Base-by-base conservation (phyloP, 2,329 filamentous ascomycete species). In the Monilinia fructicola region DNA sequence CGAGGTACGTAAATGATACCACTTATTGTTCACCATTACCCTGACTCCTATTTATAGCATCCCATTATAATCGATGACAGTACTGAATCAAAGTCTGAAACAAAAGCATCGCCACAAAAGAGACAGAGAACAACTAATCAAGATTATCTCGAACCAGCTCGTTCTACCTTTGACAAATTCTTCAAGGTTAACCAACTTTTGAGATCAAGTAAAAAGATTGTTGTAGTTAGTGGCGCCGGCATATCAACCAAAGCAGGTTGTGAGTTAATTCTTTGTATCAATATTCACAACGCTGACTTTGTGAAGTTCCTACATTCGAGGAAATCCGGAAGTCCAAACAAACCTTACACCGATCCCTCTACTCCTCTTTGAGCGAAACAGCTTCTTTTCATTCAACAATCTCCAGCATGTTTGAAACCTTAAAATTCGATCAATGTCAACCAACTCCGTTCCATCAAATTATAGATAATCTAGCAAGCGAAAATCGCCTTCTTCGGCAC, bases 251-350 rank as follows among this genome's bases (percentile, higher is more conserved):
- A 56, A 69, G 55, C 65, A 69, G 64, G 68, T 38, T 70, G 60
- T 72, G 21, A 67, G 78, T 84, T 68, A 69, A 69, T 64, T 65
- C 38, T 60, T 53, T 68, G 58, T 67, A 23, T 68, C 60, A 69
- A 23, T 67, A 66, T 40, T 65, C 58, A 67, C 65, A 23, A 64
- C 60, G 46, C 56, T 64, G 65, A 68, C 65, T 71, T 40, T 69
- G 68, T 69, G 66, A 59, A 71, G 68, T 69, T 71, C 58, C 65
- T 44, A 71, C 55, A 42, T 72, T 71, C n/a, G 23, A 71, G 48
- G 66, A 71, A 55, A 71, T 72, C 40, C 59, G 58, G 54, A 71
- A 71, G 68, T 70, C 67, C 38, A 70, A 68, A 67, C 31, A 68
- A 64, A 63, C 68, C 26, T 72, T 71, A 40, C 14, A 71, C 59